Evolutionary conservation across 306 rosid genomes (phyloP), one percentile per base, ranked within the genome.

Genomic region (Trichosanthes cucumerina): DNA sequence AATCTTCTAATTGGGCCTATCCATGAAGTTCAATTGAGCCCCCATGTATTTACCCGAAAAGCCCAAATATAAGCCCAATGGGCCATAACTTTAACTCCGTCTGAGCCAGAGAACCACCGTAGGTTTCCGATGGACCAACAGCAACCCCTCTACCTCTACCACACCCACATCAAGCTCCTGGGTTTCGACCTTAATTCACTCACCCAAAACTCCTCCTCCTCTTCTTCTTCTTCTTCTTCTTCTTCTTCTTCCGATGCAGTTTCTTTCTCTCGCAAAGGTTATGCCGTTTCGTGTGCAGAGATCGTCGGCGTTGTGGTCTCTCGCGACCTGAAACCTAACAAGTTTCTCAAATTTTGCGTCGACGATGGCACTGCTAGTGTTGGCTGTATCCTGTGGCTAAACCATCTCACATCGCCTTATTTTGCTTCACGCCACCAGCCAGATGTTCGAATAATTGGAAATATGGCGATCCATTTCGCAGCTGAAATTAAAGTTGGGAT

Each of bases 351-450:
- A 47, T 92, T 94, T 78, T 44, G 49, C 7, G 19, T 92, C 72
- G 93, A 90, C 84, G 96, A 90, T 72, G 98, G 93, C 80, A 89
- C 97, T 4, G 93, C 80, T 11, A 81, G 86, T 84, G 75, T 93
- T 81, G 80, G 43, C 38, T 93, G 97, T 80, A 75, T 93, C 63
- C 92, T 93, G 43, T 94, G 96, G 97, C 98, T 90, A 78, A 92
- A 93, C 85, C 90, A 93, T 0, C 81, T 78, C 41, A 33, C 77
- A 1, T 90, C 96, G 5, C 86, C 91, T 19, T 86, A 75, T 78
- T 79, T 86, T 56, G 80, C 90, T 1, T 89, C 86, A 28, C 88
- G 84, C 3, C 80, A 68, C 87, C 86, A 91, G 0, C 72, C 75
- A 15, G 92, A 88, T 75, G 81, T 87, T 78, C 83, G 79, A 1